Conservation (phyloP, 2,329 filamentous ascomycete genomes). For the Ceratocystis colombiana region DNA sequence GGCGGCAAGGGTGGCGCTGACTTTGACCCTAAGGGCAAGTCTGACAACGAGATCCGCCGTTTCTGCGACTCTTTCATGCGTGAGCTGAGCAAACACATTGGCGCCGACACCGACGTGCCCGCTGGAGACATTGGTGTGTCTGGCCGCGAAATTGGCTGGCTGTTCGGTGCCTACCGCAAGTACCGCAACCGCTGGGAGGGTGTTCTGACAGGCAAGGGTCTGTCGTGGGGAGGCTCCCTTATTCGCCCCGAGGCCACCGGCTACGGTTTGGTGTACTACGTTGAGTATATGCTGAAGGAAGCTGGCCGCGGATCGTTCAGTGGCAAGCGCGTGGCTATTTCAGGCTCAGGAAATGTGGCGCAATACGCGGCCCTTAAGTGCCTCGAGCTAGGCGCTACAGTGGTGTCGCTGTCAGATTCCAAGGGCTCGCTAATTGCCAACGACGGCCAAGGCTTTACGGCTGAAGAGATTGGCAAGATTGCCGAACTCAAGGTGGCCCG, state of each 20-base stretch:
- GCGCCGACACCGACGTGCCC: constrained; percentile 89
- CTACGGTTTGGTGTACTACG: constrained; percentile 93
- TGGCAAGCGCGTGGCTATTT: constrained; percentile 91
- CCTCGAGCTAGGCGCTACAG: constrained; percentile 87
- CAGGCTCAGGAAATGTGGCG: constrained; percentile 93
- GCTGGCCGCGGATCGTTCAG: constrained; percentile 75
- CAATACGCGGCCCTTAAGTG: constrained; percentile 95
- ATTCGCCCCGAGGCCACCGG: constrained; percentile 96
- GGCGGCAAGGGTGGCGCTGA: constrained; percentile 96
- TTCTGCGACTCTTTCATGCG: constrained; percentile 97
- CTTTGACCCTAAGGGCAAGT: constrained; percentile 98
- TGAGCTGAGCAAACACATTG: constrained; percentile 91
- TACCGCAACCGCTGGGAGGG: constrained; percentile 88
- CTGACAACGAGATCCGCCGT: constrained; percentile 90
- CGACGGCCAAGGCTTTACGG: constrained; percentile 60
- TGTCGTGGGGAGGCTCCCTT: constrained; percentile 81
- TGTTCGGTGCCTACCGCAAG: constrained; percentile 89
- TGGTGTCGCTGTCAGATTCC: constrained; percentile 89
- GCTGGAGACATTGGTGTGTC: constrained; percentile 95
- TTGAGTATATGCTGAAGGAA: constrained; percentile 89
- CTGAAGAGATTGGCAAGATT: constrained; percentile 69
- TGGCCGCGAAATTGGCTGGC: constrained; percentile 82
- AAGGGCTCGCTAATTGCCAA: constrained; percentile 72
- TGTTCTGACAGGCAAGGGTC: constrained; percentile 90
- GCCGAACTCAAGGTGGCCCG: constrained; percentile 78